These are phyloP conservation scores for Exophiala spinifera DNA, from an alignment of 2,329 filamentous ascomycete genomes.

Conservation along the genomic window DNA sequence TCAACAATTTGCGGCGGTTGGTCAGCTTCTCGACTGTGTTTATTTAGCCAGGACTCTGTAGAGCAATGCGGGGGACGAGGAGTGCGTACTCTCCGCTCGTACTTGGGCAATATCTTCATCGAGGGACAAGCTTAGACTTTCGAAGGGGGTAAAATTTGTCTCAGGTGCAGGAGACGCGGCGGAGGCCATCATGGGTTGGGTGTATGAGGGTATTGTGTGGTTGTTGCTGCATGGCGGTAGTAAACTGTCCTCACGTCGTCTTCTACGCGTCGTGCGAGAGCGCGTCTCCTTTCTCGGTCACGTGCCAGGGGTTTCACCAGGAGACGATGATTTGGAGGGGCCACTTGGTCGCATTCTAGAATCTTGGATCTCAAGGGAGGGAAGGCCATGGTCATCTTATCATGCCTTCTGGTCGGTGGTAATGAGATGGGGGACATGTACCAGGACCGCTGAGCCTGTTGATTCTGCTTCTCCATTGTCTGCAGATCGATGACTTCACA, in stretches of 20 bases:
- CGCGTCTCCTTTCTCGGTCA: conserved; percentile 8
- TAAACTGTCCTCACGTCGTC: not conserved
- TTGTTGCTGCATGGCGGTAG: not conserved
- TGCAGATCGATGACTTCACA: conserved; percentile 6
- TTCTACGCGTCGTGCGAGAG: conserved; percentile 10
- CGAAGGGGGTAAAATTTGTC: not conserved
- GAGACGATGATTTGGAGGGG: not conserved
- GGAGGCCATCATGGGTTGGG: conserved; percentile 9
- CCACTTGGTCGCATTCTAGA: not conserved
- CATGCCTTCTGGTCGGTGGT: conserved; percentile 4
- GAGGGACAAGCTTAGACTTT: conserved; percentile 25
- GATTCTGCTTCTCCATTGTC: conserved; percentile 6
- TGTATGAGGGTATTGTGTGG: not conserved
- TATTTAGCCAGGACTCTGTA: too few relatives aligned
- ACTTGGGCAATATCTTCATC: conserved; percentile 43
- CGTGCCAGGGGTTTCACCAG: conserved; percentile 5
- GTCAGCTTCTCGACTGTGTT: conserved; percentile 39
- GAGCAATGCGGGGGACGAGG: not conserved
- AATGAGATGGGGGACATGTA: conserved; percentile 8
- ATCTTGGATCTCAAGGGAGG: not conserved
- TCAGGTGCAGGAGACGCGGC: conserved; percentile 12
- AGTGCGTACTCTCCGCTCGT: conserved; percentile 40
- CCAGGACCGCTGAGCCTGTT: not conserved
- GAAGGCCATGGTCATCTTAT: not conserved
- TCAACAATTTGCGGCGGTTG: conserved; percentile 38